Evolutionary conservation across 2,329 filamentous ascomycete genomes (phyloP).

Genomic region (Arthroderma uncinatum): DNA sequence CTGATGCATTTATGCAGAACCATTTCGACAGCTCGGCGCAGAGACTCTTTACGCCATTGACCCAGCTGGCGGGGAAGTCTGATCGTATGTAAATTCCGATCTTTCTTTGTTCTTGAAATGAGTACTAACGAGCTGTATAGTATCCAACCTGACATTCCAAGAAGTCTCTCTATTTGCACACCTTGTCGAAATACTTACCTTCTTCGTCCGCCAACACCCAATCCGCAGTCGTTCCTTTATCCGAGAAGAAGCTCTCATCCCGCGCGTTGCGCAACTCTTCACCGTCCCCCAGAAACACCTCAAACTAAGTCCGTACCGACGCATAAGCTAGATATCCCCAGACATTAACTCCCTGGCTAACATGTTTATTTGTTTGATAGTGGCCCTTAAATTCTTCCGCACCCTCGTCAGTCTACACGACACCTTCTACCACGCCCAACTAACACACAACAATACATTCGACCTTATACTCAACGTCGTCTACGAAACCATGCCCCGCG

Average conservation of each 20-base stretch:
- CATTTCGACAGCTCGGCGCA: constrained; percentile 84
- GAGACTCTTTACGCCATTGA: constrained; percentile 75
- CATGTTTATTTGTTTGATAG: constrained; percentile 33
- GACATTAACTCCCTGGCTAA: not conserved
- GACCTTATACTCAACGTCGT: constrained; percentile 77
- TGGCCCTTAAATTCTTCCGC: constrained; percentile 87
- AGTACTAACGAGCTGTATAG: constrained; percentile 24
- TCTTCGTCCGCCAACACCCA: constrained; percentile 82
- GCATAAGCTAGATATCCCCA: not conserved
- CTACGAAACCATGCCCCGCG: constrained; percentile 72
- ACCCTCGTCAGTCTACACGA: constrained; percentile 76
- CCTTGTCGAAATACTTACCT: constrained; percentile 83
- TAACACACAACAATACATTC: constrained; percentile 70
- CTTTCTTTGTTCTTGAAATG: constrained; percentile 10
- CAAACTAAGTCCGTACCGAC: constrained; percentile 57
- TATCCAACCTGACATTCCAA: constrained; percentile 64
- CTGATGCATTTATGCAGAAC: constrained; percentile 71
- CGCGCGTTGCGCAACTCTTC: constrained; percentile 72
- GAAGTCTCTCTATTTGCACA: constrained; percentile 86
- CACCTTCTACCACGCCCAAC: constrained; percentile 78
- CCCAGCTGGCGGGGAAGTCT: constrained; percentile 60
- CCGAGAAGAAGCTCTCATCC: constrained; percentile 63
- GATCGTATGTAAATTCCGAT: constrained; percentile 32
- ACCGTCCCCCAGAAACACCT: constrained; percentile 79
- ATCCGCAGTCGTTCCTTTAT: constrained; percentile 83